These are phyloP conservation scores for Dothistroma septosporum DNA, from an alignment of 2,329 filamentous ascomycete genomes.

Conservation along the genomic window DNA sequence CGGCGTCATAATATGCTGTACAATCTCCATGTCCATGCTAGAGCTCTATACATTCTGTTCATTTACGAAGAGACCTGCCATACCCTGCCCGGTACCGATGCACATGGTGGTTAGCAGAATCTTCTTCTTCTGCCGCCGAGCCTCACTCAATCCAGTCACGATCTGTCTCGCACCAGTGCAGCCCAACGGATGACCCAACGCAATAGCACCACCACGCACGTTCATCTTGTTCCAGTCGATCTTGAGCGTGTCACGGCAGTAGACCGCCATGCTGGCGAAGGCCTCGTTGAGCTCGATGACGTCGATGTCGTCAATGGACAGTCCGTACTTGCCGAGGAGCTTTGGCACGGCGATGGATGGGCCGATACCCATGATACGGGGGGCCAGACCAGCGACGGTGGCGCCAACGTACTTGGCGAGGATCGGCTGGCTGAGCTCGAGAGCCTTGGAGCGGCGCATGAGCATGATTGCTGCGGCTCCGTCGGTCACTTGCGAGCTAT, in stretches of 20 bases:
- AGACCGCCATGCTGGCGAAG: conserved; percentile 96
- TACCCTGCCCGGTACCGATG: conserved; percentile 63
- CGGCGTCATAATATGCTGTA: not conserved
- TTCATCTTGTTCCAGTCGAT: conserved; percentile 76
- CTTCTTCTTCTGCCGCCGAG: conserved; percentile 33
- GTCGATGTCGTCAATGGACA: conserved; percentile 78
- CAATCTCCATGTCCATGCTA: not conserved
- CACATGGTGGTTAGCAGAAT: conserved; percentile 83
- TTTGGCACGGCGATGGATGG: conserved; percentile 71
- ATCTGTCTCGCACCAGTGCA: conserved; percentile 76
- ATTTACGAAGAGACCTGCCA: conserved; percentile 64
- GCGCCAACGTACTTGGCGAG: conserved; percentile 91
- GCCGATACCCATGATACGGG: conserved; percentile 94
- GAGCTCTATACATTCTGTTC: conserved; percentile 44
- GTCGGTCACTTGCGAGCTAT: conserved; percentile 92
- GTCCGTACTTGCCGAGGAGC: conserved; percentile 73
- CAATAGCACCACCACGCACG: conserved; percentile 74
- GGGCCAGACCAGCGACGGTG: conserved; percentile 83
- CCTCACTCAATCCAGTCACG: conserved; percentile 62
- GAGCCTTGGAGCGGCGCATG: conserved; percentile 90
- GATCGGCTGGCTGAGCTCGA: conserved; percentile 83
- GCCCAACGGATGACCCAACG: conserved; percentile 77
- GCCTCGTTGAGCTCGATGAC: conserved; percentile 95
- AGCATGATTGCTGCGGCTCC: conserved; percentile 84
- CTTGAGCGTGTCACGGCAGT: conserved; percentile 64